Percentiles rank a stretch among this genome's conserved stretches.
Evolutionary conservation across 2,329 filamentous ascomycete genomes (phyloP).

Genomic region (Metarhizium brunneum): DNA sequence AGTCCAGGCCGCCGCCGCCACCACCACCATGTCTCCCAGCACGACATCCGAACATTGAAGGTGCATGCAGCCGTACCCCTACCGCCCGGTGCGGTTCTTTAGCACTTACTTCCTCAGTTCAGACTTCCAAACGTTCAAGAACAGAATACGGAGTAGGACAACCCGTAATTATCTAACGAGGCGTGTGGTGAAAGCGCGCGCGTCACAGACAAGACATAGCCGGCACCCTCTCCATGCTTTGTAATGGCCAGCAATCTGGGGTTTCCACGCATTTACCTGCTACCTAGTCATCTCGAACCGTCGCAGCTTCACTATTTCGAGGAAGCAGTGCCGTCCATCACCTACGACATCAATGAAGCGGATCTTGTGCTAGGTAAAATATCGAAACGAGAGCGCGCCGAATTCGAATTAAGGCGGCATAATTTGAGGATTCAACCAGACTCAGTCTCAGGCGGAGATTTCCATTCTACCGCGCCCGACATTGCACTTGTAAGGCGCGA

Average conservation of each 20-base stretch:
- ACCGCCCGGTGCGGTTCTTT: background rate
- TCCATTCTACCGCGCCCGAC: too few relatives aligned
- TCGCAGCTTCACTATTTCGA: constrained; percentile 57
- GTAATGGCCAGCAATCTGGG: constrained; percentile 15
- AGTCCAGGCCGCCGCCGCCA: too few relatives aligned
- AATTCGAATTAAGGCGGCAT: constrained; percentile 65
- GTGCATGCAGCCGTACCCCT: background rate
- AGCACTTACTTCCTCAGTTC: background rate
- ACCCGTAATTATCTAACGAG: background rate
- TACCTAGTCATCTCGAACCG: constrained; percentile 58
- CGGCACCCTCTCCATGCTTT: background rate
- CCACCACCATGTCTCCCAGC: background rate
- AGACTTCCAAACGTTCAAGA: background rate
- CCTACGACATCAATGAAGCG: constrained; percentile 64
- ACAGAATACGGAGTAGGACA: background rate
- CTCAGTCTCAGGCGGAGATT: background rate
- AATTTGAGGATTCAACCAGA: constrained; percentile 47
- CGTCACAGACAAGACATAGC: background rate
- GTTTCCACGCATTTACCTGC: constrained; percentile 61
- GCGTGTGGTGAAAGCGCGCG: background rate
- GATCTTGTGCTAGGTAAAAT: constrained; percentile 67
- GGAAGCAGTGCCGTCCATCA: constrained; percentile 54
- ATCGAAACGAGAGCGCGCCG: constrained; percentile 57
- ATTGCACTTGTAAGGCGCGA: background rate
- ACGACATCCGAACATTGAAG: background rate